Evolutionary conservation across 805 yeast genomes (phyloP).

Genomic region (Metschnikowia vanudenii): DNA sequence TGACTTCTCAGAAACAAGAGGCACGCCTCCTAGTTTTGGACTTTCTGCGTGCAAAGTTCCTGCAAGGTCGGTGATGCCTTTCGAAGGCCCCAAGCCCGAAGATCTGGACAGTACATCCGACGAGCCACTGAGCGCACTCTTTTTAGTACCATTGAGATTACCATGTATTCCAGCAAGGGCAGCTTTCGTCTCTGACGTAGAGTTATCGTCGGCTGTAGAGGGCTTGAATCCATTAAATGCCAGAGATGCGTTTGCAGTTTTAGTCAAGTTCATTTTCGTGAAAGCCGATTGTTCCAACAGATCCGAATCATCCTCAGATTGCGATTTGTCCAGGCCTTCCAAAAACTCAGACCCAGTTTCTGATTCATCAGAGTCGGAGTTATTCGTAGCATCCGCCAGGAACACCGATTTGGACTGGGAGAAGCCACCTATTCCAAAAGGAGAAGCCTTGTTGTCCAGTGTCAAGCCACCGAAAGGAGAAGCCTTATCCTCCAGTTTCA

Average conservation of each 20-base stretch:
- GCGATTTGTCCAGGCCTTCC: not conserved
- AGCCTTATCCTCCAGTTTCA: not conserved
- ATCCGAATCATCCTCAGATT: not conserved
- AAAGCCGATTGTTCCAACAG: not conserved
- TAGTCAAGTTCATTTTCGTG: constrained; percentile 2
- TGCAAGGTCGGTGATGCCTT: too few species aligned
- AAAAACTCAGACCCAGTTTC: constrained; percentile 5
- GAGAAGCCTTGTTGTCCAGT: not conserved
- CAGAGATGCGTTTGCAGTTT: not conserved
- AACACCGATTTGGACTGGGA: not conserved
- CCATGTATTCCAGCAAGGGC: not conserved
- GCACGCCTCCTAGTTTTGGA: too few species aligned
- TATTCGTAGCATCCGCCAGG: not conserved
- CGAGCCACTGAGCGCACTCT: not conserved
- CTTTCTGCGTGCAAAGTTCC: too few species aligned
- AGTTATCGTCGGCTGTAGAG: not conserved
- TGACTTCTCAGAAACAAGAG: too few species aligned
- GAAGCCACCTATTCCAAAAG: not conserved
- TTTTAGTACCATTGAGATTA: not conserved
- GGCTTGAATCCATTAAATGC: not conserved
- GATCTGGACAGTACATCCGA: not conserved
- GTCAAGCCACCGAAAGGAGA: constrained; percentile 6
- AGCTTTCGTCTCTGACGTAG: not conserved
- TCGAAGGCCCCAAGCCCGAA: too few species aligned
- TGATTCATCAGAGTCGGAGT: constrained; percentile 5